Conservation (phyloP, 306 rosid genomes). For the Psophocarpus tetragonolobus region DNA sequence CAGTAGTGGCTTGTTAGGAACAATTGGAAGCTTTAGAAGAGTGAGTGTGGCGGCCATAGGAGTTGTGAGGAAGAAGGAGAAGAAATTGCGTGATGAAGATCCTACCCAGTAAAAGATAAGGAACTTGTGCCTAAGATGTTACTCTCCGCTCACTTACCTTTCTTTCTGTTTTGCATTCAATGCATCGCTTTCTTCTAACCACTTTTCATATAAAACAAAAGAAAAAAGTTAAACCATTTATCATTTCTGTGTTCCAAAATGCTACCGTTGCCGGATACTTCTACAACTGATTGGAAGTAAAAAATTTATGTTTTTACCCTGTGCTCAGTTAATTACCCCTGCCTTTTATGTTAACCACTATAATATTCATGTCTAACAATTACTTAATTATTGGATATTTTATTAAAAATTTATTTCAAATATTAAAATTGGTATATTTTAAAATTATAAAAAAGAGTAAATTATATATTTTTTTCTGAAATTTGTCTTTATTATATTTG, state of each 20-base stretch:
- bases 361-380: no score
- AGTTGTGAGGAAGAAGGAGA: neutral
- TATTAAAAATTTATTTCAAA: no score
- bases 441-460: no score
- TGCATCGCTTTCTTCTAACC: neutral
- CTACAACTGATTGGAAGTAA: no score
- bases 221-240: neutral
- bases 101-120: slow-evolving; percentile 25
- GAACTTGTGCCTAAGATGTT: neutral
- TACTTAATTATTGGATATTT: no score
- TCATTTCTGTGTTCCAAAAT: neutral
- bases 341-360: no score
- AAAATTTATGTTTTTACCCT: no score
- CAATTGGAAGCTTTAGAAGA: slow-evolving; percentile 54
- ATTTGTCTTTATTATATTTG: no score
- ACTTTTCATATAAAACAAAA: neutral
- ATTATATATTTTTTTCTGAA: no score
- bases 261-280: no score
- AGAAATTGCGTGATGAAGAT: neutral
- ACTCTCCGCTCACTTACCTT: neutral
- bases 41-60: slow-evolving; percentile 74
- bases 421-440: no score
- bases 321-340: no score
- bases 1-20: slow-evolving; percentile 34
- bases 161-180: neutral